A percentile compares a stretch with the other conserved stretches of the same genome.
Conservation (phyloP, 805 yeast genomes). For the Cyberlindnera galapagoensis region DNA sequence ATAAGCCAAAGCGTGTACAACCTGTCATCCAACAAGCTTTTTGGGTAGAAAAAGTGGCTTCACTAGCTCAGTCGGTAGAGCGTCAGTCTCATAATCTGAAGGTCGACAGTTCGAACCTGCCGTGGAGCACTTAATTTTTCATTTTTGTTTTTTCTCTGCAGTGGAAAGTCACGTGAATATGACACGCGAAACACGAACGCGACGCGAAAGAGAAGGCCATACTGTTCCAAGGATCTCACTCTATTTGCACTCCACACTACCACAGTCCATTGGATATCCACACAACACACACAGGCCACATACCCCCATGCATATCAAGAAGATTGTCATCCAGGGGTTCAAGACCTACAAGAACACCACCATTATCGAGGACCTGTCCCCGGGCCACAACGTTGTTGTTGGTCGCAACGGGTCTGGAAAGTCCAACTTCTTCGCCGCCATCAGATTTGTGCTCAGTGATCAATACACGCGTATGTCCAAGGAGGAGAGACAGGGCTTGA, state of each 20-base stretch:
- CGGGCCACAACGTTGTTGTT: constrained; percentile 78
- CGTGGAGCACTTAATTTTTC: constrained; percentile 35
- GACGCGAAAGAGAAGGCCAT: no score
- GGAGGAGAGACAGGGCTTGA: constrained; percentile 80
- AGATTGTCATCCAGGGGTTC: constrained; percentile 83
- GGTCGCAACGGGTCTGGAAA: constrained; percentile 97
- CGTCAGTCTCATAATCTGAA: constrained; percentile 54
- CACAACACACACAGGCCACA: no score
- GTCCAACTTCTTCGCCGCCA: constrained; percentile 92
- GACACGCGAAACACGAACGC: no score
- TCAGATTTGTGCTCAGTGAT: constrained; percentile 85
- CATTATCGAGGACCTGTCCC: constrained; percentile 67
- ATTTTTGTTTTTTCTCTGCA: no score
- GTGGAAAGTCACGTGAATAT: no score
- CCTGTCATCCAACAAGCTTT: no score
- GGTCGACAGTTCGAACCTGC: constrained; percentile 52
- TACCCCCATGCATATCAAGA: constrained; percentile 33
- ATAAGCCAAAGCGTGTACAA: no score
- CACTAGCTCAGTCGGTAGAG: constrained; percentile 53
- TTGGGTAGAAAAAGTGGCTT: constrained; percentile 25
- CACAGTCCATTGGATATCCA: no score
- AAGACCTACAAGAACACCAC: constrained; percentile 87
- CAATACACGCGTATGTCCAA: constrained; percentile 78
- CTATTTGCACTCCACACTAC: no score
- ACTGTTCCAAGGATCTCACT: no score